Percentiles rank a stretch among this genome's conserved stretches.
These are phyloP conservation scores for Talinum fruticosum DNA, from an alignment of 148 eudicot species.

Conservation along the genomic window DNA sequence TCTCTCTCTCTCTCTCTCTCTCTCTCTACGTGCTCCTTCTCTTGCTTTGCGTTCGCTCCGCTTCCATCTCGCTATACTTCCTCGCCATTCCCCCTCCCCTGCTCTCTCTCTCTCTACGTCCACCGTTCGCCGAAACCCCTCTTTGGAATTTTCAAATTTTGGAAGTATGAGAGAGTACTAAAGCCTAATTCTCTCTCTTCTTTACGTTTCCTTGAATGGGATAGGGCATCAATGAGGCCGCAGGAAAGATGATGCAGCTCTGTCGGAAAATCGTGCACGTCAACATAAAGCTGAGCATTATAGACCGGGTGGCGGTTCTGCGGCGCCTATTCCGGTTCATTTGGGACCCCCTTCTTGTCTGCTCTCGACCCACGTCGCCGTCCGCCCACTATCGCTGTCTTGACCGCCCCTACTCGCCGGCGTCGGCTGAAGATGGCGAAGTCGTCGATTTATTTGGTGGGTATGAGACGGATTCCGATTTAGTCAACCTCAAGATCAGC, in stretches of 20 bases:
- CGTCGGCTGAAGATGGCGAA: slow-evolving; percentile 25
- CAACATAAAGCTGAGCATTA: slow-evolving; percentile 36
- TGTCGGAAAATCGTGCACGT: slow-evolving; percentile 52
- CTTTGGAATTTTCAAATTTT: neutral
- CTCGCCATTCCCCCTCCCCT: no score
- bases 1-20: no score
- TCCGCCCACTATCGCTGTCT: slow-evolving; percentile 37
- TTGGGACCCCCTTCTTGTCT: no score
- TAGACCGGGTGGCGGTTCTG: no score
- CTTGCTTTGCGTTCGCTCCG: no score
- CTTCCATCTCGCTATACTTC: no score
- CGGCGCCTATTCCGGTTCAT: no score
- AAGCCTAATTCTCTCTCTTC: no score
- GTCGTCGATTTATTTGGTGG: slow-evolving; percentile 29
- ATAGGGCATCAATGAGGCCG: slow-evolving; percentile 25
- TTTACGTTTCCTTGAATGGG: slow-evolving; percentile 33
- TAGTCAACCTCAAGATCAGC: slow-evolving; percentile 62
- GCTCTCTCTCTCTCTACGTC: slow-evolving; percentile 7
- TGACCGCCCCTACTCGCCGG: slow-evolving; percentile 20
- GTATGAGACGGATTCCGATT: no score
- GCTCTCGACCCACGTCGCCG: no score
- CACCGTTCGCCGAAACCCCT: neutral
- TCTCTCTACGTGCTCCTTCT: no score
- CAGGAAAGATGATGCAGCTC: slow-evolving; percentile 60
- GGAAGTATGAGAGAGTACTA: neutral